Conservation (phyloP, 2,329 filamentous ascomycete genomes). For the Aspergillus brunneoviolaceus region DNA sequence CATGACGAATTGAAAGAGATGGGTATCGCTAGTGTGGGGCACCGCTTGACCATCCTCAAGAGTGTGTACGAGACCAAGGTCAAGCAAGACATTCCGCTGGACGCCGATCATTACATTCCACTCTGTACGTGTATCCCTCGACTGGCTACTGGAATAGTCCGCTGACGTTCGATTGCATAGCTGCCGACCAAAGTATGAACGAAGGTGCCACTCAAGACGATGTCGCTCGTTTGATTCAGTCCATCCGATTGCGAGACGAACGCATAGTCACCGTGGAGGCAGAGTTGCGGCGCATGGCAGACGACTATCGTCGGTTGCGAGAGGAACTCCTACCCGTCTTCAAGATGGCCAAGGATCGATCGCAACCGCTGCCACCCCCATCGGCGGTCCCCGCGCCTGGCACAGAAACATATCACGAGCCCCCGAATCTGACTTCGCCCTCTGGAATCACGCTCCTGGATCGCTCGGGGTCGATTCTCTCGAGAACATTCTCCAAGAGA, state of each 20-base stretch:
- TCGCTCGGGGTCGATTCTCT: conserved; percentile 56
- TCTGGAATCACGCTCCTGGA: conserved; percentile 34
- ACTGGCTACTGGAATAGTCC: not conserved
- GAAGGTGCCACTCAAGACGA: conserved; percentile 88
- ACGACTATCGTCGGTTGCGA: conserved; percentile 83
- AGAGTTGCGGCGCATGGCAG: conserved; percentile 77
- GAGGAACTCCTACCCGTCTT: conserved; percentile 91
- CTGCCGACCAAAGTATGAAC: conserved; percentile 86
- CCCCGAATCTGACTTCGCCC: conserved; percentile 42
- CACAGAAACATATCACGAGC: conserved; percentile 29
- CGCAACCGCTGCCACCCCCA: conserved; percentile 74
- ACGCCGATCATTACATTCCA: conserved; percentile 90
- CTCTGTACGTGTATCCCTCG: conserved; percentile 65
- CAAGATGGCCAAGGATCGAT: conserved; percentile 85
- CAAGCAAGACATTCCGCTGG: conserved; percentile 85
- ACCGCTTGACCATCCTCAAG: conserved; percentile 91
- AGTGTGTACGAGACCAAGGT: conserved; percentile 95
- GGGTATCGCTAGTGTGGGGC: conserved; percentile 88
- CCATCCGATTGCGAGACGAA: conserved; percentile 85
- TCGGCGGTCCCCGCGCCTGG: conserved; percentile 29
- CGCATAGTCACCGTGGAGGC: conserved; percentile 79
- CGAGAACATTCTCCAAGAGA: conserved; percentile 74
- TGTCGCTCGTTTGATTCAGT: conserved; percentile 84
- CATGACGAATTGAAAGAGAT: conserved; percentile 95
- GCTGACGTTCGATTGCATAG: conserved; percentile 49